Base-by-base conservation (phyloP, 2,329 filamentous ascomycete genomes). In the Beauveria sp. region DNA sequence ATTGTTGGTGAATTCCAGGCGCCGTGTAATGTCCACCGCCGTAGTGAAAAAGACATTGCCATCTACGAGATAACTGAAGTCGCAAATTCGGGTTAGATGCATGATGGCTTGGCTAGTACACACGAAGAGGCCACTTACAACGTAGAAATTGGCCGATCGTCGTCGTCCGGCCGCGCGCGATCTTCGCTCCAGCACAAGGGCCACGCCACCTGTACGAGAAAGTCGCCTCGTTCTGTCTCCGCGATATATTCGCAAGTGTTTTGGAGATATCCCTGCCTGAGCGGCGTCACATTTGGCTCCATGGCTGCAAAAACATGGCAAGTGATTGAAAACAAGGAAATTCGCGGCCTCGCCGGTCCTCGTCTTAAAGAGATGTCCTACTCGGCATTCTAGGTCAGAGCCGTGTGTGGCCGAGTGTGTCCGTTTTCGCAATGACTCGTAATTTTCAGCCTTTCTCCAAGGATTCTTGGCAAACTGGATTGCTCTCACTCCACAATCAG, bases 31-130 rank as follows among this genome's bases (percentile, higher is more conserved):
- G 46, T 74, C 72, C 6, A 73, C 67, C 1, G 71, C 71, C 22
- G 71, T 70, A 57, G 70, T 68, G 64, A 74, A 73, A 50, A 72
- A 72, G 5, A 70, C 71, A 28, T 74, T 74, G 1, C 73, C 72
- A 26, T 74, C 72, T 0, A 71, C 69, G 3, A 73, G 59, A 43
- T 74, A 74, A 8, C 72, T 74, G 40, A 7, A 4, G 3, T n/a
- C 0, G 18, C 9, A 20, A 50, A 18, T 56, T 2, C 3, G 26
- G 16, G 24, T 53, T 7, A 42, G 53, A 2, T 26, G 34, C 20
- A n/a, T 26, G 14, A 34, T 55, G 3, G 20, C 14, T 5, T 5
- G 5, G 3, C n/a, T n/a, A 14, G 20, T 3, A 16, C n/a, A 3
- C 5, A 38, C 18, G 16, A n/a, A 7, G 63, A 62, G 58, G 59